These are phyloP conservation scores for Clonostachys solani DNA, from an alignment of 2,329 filamentous ascomycete genomes.

Conservation along the genomic window DNA sequence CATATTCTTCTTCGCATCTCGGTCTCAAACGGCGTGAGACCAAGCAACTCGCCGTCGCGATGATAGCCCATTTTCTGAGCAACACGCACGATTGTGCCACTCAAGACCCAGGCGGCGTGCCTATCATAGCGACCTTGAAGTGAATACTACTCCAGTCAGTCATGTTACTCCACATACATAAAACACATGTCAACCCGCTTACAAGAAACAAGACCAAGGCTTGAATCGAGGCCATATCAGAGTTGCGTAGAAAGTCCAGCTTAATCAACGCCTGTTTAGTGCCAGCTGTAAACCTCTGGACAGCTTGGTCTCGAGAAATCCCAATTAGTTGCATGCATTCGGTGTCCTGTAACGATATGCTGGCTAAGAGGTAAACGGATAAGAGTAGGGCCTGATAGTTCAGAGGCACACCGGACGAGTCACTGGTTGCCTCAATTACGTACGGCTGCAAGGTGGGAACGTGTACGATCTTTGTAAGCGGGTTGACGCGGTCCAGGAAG, in stretches of 20 bases:
- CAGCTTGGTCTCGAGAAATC: conserved; percentile 40
- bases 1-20: conserved; percentile 66
- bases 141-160: conserved; percentile 33
- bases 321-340: conserved; percentile 53
- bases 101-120: conserved; percentile 56
- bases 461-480: conserved; percentile 68
- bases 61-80: conserved; percentile 66
- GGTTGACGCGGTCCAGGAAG: conserved; percentile 71
- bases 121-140: conserved; percentile 54
- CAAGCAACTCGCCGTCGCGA: conserved; percentile 52
- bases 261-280: conserved; percentile 44
- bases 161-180: no score
- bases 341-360: conserved; percentile 47
- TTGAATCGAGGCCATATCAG: conserved; percentile 55
- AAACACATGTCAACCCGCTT: conserved; percentile 6
- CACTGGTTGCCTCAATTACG: conserved; percentile 57
- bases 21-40: conserved; percentile 57
- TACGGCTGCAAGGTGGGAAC: conserved; percentile 64
- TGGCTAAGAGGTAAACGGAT: conserved; percentile 60
- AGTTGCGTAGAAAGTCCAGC: conserved; percentile 53
- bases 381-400: conserved; percentile 60
- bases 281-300: conserved; percentile 46
- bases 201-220: conserved; percentile 56
- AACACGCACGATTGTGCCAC: conserved; percentile 57
- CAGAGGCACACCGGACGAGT: conserved; percentile 48